Conservation (phyloP, 2,329 filamentous ascomycete species). For the Clathrospora elynae region DNA sequence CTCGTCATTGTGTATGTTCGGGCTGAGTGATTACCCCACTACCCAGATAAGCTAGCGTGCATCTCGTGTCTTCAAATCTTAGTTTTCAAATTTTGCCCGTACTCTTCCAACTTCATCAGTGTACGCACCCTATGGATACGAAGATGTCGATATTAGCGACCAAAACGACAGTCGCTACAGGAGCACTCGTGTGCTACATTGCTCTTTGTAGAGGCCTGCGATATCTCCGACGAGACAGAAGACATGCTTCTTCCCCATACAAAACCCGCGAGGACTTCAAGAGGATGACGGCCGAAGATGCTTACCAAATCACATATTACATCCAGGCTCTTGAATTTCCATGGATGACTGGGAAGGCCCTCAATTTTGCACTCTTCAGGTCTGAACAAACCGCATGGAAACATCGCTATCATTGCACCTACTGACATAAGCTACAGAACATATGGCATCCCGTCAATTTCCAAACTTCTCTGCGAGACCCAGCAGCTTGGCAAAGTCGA, state of each 20-base stretch:
- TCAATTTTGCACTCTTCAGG: no score
- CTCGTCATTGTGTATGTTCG: no score
- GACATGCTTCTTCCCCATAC: conserved; percentile 53
- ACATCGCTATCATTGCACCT: no score
- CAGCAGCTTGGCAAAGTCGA: conserved; percentile 34
- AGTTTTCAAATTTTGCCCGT: no score
- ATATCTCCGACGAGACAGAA: conserved; percentile 46
- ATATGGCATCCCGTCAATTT: conserved; percentile 48
- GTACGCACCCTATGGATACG: no score
- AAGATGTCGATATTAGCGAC: no score
- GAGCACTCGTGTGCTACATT: conserved; percentile 35
- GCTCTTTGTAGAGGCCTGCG: conserved; percentile 46
- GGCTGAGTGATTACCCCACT: no score
- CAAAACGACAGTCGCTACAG: conserved; percentile 15
- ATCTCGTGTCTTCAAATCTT: no score
- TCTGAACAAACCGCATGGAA: no score
- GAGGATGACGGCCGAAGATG: conserved; percentile 61
- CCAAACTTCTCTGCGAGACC: conserved; percentile 42
- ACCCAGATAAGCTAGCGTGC: no score
- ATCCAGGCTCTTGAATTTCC: conserved; percentile 62
- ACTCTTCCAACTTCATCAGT: no score
- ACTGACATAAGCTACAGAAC: no score
- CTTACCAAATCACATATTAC: conserved; percentile 56
- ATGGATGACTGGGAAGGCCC: conserved; percentile 54
- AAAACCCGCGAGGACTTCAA: conserved; percentile 53